Conservation (phyloP, 116 monocot genomes). For the Iris pallida region DNA sequence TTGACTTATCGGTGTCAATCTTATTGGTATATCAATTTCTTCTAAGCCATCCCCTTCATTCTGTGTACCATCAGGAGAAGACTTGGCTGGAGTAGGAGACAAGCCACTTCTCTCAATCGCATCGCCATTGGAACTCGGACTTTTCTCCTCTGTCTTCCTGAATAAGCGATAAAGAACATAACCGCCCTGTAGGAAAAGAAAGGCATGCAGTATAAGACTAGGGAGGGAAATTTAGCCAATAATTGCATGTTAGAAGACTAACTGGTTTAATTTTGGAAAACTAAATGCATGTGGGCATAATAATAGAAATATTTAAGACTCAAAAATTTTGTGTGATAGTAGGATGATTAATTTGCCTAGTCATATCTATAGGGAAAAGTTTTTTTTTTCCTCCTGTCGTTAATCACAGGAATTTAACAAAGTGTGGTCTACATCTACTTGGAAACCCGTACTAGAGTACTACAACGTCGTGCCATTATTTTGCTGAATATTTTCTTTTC, state of each 20-base stretch:
- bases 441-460: no score
- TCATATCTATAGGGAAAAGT: not conserved
- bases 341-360: not conserved
- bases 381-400: no score
- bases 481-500: no score
- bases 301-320: not conserved
- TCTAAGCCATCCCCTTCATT: constrained; percentile 20
- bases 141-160: constrained; percentile 38
- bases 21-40: constrained; percentile 15
- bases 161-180: constrained; percentile 58
- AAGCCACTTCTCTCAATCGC: constrained; percentile 28
- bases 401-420: no score
- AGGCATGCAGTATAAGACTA: not conserved
- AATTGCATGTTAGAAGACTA: not conserved
- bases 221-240: not conserved
- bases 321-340: not conserved
- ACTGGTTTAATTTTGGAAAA: not conserved
- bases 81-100: constrained; percentile 28
- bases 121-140: constrained; percentile 24
- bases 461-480: no score
- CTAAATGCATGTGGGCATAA: not conserved
- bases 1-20: constrained; percentile 9
- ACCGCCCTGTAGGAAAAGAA: constrained; percentile 31
- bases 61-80: constrained; percentile 32
- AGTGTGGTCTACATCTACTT: no score